phyloP scores from a whole-genome alignment of 176 grass and related monocot species.

The Carex scoparia region DNA sequence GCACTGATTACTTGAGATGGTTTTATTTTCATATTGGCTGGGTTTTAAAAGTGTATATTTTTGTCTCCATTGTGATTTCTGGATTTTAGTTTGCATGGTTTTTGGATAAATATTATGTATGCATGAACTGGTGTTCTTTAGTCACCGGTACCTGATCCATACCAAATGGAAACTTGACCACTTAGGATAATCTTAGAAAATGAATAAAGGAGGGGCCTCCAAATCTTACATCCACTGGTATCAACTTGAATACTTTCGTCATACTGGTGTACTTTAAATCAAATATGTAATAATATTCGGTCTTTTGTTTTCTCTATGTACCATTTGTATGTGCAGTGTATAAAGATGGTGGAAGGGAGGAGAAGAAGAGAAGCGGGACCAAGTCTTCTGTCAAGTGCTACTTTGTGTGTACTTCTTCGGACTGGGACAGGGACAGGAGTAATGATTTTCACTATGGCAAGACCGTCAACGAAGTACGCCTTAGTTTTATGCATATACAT shows the following conservation, averaged over 20 bases:
- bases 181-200: background rate
- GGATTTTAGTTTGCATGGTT: background rate
- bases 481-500: slow-evolving; percentile 68
- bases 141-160: background rate
- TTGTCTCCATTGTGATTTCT: background rate
- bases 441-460: slow-evolving; percentile 31
- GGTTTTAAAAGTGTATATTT: background rate
- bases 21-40: background rate
- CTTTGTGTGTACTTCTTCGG: slow-evolving; percentile 66
- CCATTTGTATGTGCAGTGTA: slow-evolving; percentile 32
- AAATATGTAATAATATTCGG: background rate
- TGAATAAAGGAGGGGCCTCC: background rate
- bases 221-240: background rate
- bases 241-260: background rate
- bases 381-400: slow-evolving; percentile 55
- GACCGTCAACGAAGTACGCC: slow-evolving; percentile 45
- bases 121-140: background rate
- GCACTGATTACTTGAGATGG: background rate
- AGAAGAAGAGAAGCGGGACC: slow-evolving; percentile 32
- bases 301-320: background rate
- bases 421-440: slow-evolving; percentile 39
- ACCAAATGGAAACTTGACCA: background rate
- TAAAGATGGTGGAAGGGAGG: slow-evolving; percentile 64
- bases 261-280: background rate
- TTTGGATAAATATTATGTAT: background rate